Evolutionary conservation across 805 yeast species (phyloP).

Genomic region (Tetrapisispora nanseiensis): DNA sequence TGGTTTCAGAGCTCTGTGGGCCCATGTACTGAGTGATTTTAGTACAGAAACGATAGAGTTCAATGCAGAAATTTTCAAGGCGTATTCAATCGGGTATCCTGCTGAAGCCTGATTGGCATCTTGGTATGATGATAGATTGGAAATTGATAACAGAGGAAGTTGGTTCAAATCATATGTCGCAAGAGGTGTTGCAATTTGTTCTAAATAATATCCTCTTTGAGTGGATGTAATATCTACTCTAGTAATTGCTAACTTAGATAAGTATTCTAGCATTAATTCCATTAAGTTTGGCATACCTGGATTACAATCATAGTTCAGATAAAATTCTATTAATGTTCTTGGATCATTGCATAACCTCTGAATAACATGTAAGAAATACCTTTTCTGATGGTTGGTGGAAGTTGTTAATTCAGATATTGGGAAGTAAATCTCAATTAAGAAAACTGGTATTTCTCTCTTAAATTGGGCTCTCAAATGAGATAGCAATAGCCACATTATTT

Average conservation of each 20-base stretch:
- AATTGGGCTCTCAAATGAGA: conserved; percentile 78
- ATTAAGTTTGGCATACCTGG: conserved; percentile 68
- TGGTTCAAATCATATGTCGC: conserved; percentile 66
- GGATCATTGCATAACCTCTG: conserved; percentile 83
- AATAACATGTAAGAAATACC: conserved; percentile 73
- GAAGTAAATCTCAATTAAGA: conserved; percentile 84
- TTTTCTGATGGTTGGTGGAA: conserved; percentile 85
- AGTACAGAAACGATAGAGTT: conserved; percentile 73
- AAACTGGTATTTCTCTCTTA: conserved; percentile 88
- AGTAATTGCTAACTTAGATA: conserved; percentile 56
- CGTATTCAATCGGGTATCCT: conserved; percentile 66
- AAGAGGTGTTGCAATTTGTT: conserved; percentile 43
- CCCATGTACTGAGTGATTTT: conserved; percentile 77
- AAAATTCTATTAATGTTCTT: conserved; percentile 81
- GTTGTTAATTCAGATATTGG: conserved; percentile 89
- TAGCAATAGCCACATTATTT: conserved; percentile 84
- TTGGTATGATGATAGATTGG: conserved; percentile 38
- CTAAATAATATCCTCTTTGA: conserved; percentile 52
- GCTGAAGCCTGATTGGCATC: conserved; percentile 11
- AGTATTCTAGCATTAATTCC: conserved; percentile 69
- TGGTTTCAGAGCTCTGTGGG: conserved; percentile 50
- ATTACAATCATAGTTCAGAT: conserved; percentile 93
- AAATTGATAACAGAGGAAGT: conserved; percentile 67
- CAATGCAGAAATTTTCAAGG: conserved; percentile 72
- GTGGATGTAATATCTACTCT: conserved; percentile 62